Evolutionary conservation across 345 rosid genomes (phyloP).

Genomic region (Turnera subulata): DNA sequence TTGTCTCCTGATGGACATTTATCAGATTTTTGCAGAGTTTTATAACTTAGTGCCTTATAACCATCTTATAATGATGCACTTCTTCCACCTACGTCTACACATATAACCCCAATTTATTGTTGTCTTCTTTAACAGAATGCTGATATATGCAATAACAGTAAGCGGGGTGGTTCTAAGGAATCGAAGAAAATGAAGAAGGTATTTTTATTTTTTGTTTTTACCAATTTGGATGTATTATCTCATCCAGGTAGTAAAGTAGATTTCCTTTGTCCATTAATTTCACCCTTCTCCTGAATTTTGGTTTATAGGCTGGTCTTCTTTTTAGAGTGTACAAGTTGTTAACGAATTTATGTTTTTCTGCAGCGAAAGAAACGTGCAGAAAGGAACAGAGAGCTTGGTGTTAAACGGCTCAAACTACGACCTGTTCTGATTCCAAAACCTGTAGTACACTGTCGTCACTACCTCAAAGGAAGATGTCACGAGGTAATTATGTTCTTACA

Average conservation of each 20-base stretch:
- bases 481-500: constrained; percentile 42
- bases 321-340: neutral
- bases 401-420: constrained; percentile 69
- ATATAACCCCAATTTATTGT: constrained; percentile 4
- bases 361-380: constrained; percentile 82
- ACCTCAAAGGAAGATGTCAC: constrained; percentile 68
- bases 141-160: constrained; percentile 34
- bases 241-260: neutral
- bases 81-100: neutral
- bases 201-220: too few species aligned
- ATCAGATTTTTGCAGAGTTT: neutral
- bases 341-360: constrained; percentile 6
- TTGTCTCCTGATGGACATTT: neutral
- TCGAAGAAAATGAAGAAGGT: constrained; percentile 71
- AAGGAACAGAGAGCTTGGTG: constrained; percentile 69
- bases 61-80: neutral
- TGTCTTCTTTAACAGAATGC: constrained; percentile 24
- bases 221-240: constrained; percentile 3
- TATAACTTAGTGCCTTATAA: too few species aligned
- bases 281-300: neutral
- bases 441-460: constrained; percentile 63
- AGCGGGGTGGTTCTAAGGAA: constrained; percentile 40
- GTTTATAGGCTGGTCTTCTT: neutral
- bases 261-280: neutral
- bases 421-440: constrained; percentile 56